Conservation (phyloP, 306 rosid genomes). For the Alnus glutinosa region DNA sequence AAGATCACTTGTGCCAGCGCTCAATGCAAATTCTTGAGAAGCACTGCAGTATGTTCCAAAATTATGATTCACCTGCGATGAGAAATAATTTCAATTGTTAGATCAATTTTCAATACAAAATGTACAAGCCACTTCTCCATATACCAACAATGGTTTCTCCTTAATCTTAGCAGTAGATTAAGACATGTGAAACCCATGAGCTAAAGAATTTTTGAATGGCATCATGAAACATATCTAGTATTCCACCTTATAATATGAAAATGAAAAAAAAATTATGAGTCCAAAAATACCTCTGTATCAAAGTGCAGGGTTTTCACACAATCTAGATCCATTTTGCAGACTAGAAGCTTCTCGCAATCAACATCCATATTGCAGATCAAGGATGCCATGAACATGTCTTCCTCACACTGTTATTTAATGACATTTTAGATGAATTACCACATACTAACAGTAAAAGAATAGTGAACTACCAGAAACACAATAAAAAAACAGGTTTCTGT, state of each 20-base stretch:
- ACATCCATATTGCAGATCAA: slow-evolving; percentile 85
- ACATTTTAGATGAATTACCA: slow-evolving; percentile 16
- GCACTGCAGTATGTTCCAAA: slow-evolving; percentile 31
- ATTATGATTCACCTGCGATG: slow-evolving; percentile 56
- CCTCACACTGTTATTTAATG: slow-evolving; percentile 55
- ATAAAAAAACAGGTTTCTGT: slow-evolving; percentile 11
- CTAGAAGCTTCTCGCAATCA: slow-evolving; percentile 69
- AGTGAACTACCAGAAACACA: background rate
- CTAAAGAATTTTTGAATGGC: slow-evolving; percentile 16
- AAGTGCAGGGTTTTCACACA: slow-evolving; percentile 82
- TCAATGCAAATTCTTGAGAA: slow-evolving; percentile 39
- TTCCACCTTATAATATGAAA: slow-evolving; percentile 1
- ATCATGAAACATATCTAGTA: slow-evolving; percentile 17
- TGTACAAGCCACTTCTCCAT: background rate
- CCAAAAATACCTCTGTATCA: slow-evolving; percentile 72
- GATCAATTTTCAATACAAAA: slow-evolving; percentile 6
- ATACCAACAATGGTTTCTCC: background rate
- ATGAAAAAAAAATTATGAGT: slow-evolving; percentile 21
- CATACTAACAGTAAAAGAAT: background rate
- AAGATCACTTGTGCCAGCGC: slow-evolving; percentile 45
- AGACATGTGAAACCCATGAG: too few relatives aligned
- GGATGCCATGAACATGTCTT: slow-evolving; percentile 83
- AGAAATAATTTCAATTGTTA: slow-evolving; percentile 11
- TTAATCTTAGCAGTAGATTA: background rate
- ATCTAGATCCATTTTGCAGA: slow-evolving; percentile 71